These are phyloP conservation scores for Domatiomyces globalis DNA, from an alignment of 2,329 filamentous ascomycete species.

Conservation along the genomic window DNA sequence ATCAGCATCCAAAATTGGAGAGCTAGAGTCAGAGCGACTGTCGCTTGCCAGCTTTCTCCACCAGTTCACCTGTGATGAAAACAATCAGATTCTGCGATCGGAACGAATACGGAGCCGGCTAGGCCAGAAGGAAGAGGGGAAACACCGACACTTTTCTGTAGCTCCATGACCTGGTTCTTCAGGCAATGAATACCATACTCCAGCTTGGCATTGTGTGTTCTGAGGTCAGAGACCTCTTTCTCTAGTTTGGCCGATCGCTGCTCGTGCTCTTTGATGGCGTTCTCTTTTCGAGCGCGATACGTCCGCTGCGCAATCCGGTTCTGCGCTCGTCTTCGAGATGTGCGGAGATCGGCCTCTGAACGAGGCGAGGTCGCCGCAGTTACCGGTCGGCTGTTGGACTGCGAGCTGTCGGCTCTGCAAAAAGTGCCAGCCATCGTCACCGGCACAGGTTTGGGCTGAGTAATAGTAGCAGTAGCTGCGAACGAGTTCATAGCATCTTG, in stretches of 20 bases:
- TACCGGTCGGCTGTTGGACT: background rate
- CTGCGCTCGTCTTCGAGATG: slow-evolving; percentile 75
- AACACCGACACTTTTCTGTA: background rate
- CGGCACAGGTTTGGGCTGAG: background rate
- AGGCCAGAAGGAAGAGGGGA: background rate
- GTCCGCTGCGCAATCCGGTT: slow-evolving; percentile 82
- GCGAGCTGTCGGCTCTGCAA: background rate
- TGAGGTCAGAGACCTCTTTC: background rate
- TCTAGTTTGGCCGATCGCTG: slow-evolving; percentile 28
- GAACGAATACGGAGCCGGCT: background rate
- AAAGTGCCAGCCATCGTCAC: background rate
- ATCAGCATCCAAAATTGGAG: background rate
- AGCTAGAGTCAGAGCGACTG: background rate
- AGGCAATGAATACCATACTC: background rate
- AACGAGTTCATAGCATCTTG: background rate
- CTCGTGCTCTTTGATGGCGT: slow-evolving; percentile 70
- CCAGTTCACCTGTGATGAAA: background rate
- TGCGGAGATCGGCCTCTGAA: background rate
- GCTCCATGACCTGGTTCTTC: background rate
- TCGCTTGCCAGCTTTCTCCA: background rate
- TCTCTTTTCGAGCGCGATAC: slow-evolving; percentile 87
- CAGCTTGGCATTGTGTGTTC: background rate
- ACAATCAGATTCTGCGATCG: background rate
- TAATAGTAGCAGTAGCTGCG: background rate
- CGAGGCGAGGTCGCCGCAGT: too few species aligned